Percentiles rank a stretch among this genome's conserved stretches.
phyloP scores from a whole-genome alignment of 192 early-diverging fungal species.

The Phlyctochytrium planicorne region DNA sequence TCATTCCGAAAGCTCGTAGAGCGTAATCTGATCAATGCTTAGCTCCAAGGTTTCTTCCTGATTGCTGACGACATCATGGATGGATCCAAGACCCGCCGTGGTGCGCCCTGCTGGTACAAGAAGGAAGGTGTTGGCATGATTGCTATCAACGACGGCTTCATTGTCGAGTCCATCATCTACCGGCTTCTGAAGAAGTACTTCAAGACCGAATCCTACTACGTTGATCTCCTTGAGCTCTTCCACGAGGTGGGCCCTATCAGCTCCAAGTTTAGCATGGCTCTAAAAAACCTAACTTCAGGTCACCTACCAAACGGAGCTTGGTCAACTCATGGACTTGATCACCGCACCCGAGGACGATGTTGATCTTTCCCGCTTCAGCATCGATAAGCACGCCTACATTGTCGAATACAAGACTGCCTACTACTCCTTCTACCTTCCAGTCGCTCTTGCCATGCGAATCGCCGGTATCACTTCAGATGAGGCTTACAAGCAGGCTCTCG shows the following conservation, averaged over 20 bases:
- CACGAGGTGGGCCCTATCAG: constrained; percentile 70
- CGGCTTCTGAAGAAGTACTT: constrained; percentile 95
- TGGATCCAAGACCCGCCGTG: constrained; percentile 89
- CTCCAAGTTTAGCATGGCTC: too few species aligned
- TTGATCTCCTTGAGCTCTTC: constrained; percentile 90
- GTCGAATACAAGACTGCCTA: constrained; percentile 98
- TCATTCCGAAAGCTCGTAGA: not conserved
- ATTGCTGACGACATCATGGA: constrained; percentile 99
- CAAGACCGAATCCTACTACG: constrained; percentile 77
- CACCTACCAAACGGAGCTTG: constrained; percentile 95
- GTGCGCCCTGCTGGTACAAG: constrained; percentile 97
- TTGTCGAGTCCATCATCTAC: constrained; percentile 91
- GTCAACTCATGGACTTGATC: constrained; percentile 95
- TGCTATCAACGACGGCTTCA: constrained; percentile 97
- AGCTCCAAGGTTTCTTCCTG: constrained; percentile 98
- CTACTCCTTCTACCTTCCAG: constrained; percentile 99
- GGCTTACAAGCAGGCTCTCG: constrained; percentile 79
- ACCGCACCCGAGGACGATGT: constrained; percentile 97
- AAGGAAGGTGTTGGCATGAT: constrained; percentile 76
- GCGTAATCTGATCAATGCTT: constrained; percentile 5
- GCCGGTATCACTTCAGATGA: constrained; percentile 75
- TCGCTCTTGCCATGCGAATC: constrained; percentile 91
- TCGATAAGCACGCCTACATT: constrained; percentile 91
- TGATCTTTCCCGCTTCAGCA: constrained; percentile 87
- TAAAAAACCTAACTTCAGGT: constrained; percentile 29